Conservation (phyloP, 2,329 filamentous ascomycete genomes). For the Sordariomycetes sp. region DNA sequence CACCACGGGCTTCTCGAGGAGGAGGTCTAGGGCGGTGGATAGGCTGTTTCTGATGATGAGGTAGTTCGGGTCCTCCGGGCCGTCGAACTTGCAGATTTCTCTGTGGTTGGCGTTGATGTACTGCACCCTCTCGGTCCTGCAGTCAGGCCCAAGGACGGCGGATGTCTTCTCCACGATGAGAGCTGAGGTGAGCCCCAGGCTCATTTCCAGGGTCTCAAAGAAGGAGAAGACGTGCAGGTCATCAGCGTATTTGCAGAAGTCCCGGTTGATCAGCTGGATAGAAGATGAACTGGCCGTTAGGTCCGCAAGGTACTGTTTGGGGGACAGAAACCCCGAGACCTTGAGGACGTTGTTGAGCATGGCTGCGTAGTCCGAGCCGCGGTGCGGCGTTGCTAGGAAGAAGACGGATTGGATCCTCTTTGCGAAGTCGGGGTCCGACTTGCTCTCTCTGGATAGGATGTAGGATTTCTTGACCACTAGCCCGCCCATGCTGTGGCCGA, state of each 20-base stretch:
- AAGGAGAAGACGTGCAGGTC: slow-evolving; percentile 20
- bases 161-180: slow-evolving; percentile 20
- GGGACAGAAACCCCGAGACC: not conserved
- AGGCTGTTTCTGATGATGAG: slow-evolving; percentile 9
- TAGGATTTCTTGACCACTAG: slow-evolving; percentile 8
- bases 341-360: slow-evolving; percentile 15
- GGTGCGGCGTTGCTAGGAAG: slow-evolving; percentile 24
- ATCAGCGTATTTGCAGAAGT: slow-evolving; percentile 15
- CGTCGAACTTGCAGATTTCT: slow-evolving; percentile 19
- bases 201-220: slow-evolving; percentile 19
- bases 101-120: slow-evolving; percentile 18
- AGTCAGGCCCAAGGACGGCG: slow-evolving; percentile 17
- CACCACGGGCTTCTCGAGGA: not conserved
- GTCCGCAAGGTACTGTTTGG: slow-evolving; percentile 14
- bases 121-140: slow-evolving; percentile 12
- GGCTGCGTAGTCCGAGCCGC: slow-evolving; percentile 18
- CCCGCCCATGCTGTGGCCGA: too few species aligned
- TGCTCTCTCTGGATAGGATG: slow-evolving; percentile 11
- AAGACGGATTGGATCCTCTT: slow-evolving; percentile 16
- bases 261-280: slow-evolving; percentile 19
- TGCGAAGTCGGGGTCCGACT: slow-evolving; percentile 5
- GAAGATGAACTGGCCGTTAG: slow-evolving; percentile 13
- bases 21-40: not conserved
- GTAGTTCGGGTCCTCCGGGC: slow-evolving; percentile 15
- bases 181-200: slow-evolving; percentile 10